phyloP scores from a whole-genome alignment of 1,139 yeast genomes.

The Zygosaccharomyces sapae region DNA sequence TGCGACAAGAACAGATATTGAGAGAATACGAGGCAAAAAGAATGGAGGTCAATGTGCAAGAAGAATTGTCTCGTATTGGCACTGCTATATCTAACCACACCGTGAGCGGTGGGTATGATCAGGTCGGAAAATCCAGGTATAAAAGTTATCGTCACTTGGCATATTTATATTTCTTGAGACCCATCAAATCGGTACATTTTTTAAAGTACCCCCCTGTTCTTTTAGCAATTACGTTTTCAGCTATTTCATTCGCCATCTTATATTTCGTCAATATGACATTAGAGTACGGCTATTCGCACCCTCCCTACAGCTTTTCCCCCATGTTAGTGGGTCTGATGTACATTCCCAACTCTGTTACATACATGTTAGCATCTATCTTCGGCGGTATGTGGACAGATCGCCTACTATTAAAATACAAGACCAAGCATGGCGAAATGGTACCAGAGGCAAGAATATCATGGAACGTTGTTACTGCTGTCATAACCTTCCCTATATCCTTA shows the following conservation, averaged over 20 bases:
- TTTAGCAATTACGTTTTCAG: constrained; percentile 59
- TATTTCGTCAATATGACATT: constrained; percentile 75
- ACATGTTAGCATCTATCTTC: constrained; percentile 63
- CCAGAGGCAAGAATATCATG: constrained; percentile 81
- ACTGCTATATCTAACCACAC: constrained; percentile 27
- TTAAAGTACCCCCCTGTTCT: constrained; percentile 69
- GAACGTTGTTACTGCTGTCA: constrained; percentile 64
- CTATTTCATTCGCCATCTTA: constrained; percentile 62
- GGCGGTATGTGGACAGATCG: constrained; percentile 81
- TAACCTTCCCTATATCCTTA: constrained; percentile 59
- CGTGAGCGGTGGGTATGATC: constrained; percentile 20
- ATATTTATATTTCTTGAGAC: constrained; percentile 48
- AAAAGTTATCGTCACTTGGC: constrained; percentile 25
- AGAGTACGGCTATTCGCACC: constrained; percentile 54
- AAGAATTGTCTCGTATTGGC: constrained; percentile 31
- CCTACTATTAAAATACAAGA: constrained; percentile 52
- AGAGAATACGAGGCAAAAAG: constrained; percentile 21
- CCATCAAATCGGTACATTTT: constrained; percentile 47
- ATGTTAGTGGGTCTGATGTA: constrained; percentile 70
- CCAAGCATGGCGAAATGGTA: constrained; percentile 57
- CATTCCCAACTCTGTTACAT: constrained; percentile 79
- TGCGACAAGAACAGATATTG: constrained; percentile 25
- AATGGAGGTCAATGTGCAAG: constrained; percentile 24
- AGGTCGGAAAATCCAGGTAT: constrained; percentile 16
- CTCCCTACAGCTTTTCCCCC: constrained; percentile 66